Conservation (phyloP, 2,329 filamentous ascomycete species). For the Alternaria arborescens region DNA sequence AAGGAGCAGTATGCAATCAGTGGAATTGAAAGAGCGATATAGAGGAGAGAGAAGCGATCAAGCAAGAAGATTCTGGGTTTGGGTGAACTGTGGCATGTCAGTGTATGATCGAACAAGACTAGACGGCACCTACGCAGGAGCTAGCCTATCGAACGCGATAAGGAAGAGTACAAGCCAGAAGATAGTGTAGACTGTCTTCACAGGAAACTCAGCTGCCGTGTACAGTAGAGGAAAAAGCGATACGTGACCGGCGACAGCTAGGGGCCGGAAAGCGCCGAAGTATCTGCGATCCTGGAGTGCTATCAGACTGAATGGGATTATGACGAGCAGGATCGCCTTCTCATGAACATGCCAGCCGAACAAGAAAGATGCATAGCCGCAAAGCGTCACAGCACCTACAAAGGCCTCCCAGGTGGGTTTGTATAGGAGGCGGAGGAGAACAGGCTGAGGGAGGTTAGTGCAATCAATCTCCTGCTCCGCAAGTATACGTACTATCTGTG, state of each 20-base stretch:
- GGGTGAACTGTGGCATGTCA: constrained; percentile 62
- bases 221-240: constrained; percentile 95
- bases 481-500: constrained; percentile 69
- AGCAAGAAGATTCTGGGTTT: constrained; percentile 86
- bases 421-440: constrained; percentile 82
- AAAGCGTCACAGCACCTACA: constrained; percentile 87
- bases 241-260: constrained; percentile 93
- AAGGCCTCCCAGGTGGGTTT: constrained; percentile 88
- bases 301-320: constrained; percentile 93
- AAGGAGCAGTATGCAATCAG: constrained; percentile 89
- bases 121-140: constrained; percentile 70
- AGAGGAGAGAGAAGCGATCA: constrained; percentile 88
- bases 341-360: constrained; percentile 99
- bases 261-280: constrained; percentile 87
- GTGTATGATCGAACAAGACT: constrained; percentile 2
- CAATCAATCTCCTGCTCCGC: neutral
- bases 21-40: constrained; percentile 88
- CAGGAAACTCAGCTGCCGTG: constrained; percentile 88
- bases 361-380: constrained; percentile 94
- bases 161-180: constrained; percentile 90
- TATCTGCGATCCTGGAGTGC: constrained; percentile 90
- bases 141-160: constrained; percentile 84
- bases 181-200: constrained; percentile 93
- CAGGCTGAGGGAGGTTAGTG: constrained; percentile 31
- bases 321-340: constrained; percentile 92